Evolutionary conservation across 257 asterid species (phyloP), one percentile per base, ranked within the genome.

Genomic region (Plantago ovata): DNA sequence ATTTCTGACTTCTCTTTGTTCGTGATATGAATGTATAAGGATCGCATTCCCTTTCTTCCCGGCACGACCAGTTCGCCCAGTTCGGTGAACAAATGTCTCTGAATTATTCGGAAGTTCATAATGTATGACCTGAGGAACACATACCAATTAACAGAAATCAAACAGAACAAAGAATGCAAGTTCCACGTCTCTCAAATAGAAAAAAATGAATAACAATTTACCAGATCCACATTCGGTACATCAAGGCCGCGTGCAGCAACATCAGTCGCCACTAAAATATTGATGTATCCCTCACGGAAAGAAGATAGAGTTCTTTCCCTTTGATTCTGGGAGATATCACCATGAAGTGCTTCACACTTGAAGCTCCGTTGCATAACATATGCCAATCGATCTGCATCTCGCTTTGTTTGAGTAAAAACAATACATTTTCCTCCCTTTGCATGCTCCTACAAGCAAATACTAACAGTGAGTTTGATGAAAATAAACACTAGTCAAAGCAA

Each of bases 21-120:
- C 85, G 59, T 59, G 81, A 61, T 83, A 57, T 32, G 98, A 70
- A 77, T 85, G 72, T n/a, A 92, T 82, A 21, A 88, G 84, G 65
- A 92, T 74, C 56, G 98, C 96, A 70, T 53, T 77, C 24, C 98
- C 98, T 65, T 83, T 85, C 83, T 92, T 92, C 68, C 98, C 98
- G 60, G 98, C 98, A 77, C 98, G 98, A 49, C 98, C 98, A 28
- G 98, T 92, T 69, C 98, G 87, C 44, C 98, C 98, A 69, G 98
- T 76, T 8, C 98, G 87, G 72, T 92, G 98, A 61, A 92, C 98
- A 75, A 92, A 92, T 39, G 67, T 68, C 75, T 92, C 98, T 40
- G 98, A 68, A 56, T 80, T 75, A 75, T 74, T 85, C 36, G 98
- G 98, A 69, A 92, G 86, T 66, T 88, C 98, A 65, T 80, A 92